Evolutionary conservation across 495 filamentous ascomycete genomes (phyloP), one percentile per base, ranked within the genome.

Genomic region (Hypoxylon lienhwacheense): DNA sequence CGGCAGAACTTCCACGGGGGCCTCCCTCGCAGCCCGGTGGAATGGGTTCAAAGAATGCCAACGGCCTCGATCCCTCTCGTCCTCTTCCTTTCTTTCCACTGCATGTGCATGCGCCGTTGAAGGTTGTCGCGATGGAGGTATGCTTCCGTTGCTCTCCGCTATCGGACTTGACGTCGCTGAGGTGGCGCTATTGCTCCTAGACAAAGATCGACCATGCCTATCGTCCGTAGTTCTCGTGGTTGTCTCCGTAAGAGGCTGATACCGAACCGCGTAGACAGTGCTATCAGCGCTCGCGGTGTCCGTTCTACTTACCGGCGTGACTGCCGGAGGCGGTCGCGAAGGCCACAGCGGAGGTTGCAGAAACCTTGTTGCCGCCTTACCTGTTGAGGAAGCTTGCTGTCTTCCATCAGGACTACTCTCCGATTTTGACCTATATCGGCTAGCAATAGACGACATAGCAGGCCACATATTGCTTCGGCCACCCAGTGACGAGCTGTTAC

Each of bases 201-300:
- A 70, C 15, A 68, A 28, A 1, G 59, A 55, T 36, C 46, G 43
- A 5, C 29, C 37, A 34, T 55, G 64, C 22, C 75, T 69, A 0
- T 81, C 65, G 10, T 75, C 71, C 11, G 73, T 73, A 11, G 69
- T 66, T 41, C 69, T 73, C 5, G 73, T 66, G 10, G 84, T 83
- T n/a, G 85, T 76, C 55, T 85, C 84, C 26, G 80, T 82, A 35
- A 85, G 77, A n/a, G 88, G 80, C 53, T 92, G 87, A 64, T 95
- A 91, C 36, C 85, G 83, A 40, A 96, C 80, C 47, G 86, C 83
- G 59, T 96, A 95, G 10, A 93, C 81, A 2, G 91, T 96, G 68
- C 89, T 93, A 34, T 85, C 75, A 12, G 76, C 73, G 29, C 76
- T 79, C 11, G 83, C 81, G 1, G 86, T 88, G 57, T 95, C 88